Base-by-base conservation (phyloP, 78 protist species). In the Blattamonas nauphoetae region DNA sequence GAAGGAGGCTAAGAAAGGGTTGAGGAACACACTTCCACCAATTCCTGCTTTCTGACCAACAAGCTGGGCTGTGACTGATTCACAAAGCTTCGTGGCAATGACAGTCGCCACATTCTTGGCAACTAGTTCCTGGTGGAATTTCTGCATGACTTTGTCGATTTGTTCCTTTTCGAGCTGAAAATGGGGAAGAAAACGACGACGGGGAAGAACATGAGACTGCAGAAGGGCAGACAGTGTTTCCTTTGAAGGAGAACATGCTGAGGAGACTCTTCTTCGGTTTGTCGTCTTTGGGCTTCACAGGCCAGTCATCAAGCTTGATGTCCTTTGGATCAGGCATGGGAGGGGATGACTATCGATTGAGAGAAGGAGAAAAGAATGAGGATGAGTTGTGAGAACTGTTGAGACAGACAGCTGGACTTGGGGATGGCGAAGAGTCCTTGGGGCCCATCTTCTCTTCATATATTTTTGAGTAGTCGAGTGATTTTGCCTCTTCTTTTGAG, bases 71-170 rank as follows among this genome's bases (percentile, higher is more conserved):
- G 77, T 46, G 11, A 97, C 95, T 0, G 95, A 87, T 2, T 78
- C 91, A 33, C 94, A 93, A 45, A 98, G 84, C 42, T 89, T 79
- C 34, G 78, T 91, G 6, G 99, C 97, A 32, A 96, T 85, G 1
- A 94, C 97, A 2, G 3, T 33, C 4, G 98, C 99, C 1, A 98
- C 99, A 90, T 98, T 98, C 92, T 95, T 95, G 34, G 38, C 38
- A 34, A 93, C 86, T n/a, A 98, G 91, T 81, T 85, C 92, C 5
- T 88, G 87, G 77, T 55, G 44, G 41, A 95, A 84, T 81, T 45
- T 4, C 4, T 64, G 88, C 63, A 96, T 45, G 33, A 93, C 88
- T 3, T 92, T 90, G 81, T 85, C 91, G 32, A 96, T 43, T 45
- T 91, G 96, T 2, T 0, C 88, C n/a, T 41, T 45, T 1, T 29